These are phyloP conservation scores for Tuber umbilicatum DNA, from an alignment of 495 filamentous ascomycete species.

Conservation along the genomic window DNA sequence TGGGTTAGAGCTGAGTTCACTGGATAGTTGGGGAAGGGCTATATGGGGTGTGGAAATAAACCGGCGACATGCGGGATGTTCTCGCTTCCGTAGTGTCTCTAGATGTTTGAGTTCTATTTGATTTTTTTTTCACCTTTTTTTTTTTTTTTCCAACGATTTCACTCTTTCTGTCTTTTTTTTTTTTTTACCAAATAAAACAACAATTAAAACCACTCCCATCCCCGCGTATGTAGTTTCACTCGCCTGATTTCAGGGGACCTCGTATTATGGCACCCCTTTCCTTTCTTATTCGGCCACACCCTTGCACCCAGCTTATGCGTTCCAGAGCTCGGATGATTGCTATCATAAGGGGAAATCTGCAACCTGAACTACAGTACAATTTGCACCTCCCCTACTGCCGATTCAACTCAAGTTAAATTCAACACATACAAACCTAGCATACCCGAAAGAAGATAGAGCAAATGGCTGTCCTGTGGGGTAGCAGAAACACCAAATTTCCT, in stretches of 20 bases:
- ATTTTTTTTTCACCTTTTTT: neutral
- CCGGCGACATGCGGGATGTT: neutral
- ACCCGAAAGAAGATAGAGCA: neutral
- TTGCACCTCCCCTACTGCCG: neutral
- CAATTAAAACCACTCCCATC: neutral
- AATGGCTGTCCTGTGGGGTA: neutral
- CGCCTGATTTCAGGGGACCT: neutral
- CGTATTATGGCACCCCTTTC: neutral
- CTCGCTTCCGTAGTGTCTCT: neutral
- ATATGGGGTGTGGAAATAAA: neutral
- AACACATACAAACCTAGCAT: neutral
- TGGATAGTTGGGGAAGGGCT: neutral
- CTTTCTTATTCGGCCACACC: neutral
- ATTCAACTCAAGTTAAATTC: neutral
- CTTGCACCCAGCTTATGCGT: neutral
- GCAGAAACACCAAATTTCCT: neutral
- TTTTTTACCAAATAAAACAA: neutral
- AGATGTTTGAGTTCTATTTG: neutral
- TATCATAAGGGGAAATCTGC: neutral
- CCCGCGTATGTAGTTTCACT: neutral
- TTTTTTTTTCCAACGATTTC: neutral
- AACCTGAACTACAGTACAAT: neutral
- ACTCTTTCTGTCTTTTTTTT: neutral
- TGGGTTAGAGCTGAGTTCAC: neutral
- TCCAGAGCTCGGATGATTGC: neutral